Base-by-base conservation (phyloP, 2,329 filamentous ascomycete genomes). In the Colletotrichum musicola region DNA sequence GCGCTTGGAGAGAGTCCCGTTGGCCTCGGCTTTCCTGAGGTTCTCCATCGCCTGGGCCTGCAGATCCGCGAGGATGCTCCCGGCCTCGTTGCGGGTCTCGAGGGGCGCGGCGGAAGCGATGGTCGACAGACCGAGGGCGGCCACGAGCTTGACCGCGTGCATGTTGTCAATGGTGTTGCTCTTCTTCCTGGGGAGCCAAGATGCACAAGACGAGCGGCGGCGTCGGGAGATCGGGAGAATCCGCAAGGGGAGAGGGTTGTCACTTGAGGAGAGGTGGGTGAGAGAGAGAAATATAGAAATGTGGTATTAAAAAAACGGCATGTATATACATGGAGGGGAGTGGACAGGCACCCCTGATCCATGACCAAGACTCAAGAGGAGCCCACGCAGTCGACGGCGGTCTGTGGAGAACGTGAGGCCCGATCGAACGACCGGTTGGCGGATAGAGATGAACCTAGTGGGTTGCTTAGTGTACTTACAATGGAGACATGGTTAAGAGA, bases 11-110 rank as follows among this genome's bases (percentile, higher is more conserved):
- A 66, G n/a, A 9, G 57, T 66, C 22, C 63, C 63, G 50, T 66
- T 42, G 20, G 63, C 57, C 42, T 66, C 63, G 14, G 63, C 63
- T 4, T 57, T 42, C 49, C 62, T 46, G 10, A 66, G n/a, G 35
- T 42, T 66, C n/a, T 62, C 63, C 57, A 66, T 56, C 18, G 63
- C 63, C 50, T 50, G 40, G 16, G 57, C 42, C 22, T 66, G 63
- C 49, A 66, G 57, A 16, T 56, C 50, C 10, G 57, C 57, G 50
- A 66, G 63, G 12, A 62, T n/a, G n/a, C 22, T 30, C 6, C 20
- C 63, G 44, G 50, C 63, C 13, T 62, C 57, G 9, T 66, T 44
- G 10, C 63, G 57, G 27, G 63, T 16, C 50, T 66, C 57, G 20
- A 56, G 56, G 14, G 63, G 63, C 6, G 63, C 63, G 20, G 27